Base-by-base conservation (phyloP, 1,284 basidiomycete genomes). In the Cryptococcus sp. region DNA sequence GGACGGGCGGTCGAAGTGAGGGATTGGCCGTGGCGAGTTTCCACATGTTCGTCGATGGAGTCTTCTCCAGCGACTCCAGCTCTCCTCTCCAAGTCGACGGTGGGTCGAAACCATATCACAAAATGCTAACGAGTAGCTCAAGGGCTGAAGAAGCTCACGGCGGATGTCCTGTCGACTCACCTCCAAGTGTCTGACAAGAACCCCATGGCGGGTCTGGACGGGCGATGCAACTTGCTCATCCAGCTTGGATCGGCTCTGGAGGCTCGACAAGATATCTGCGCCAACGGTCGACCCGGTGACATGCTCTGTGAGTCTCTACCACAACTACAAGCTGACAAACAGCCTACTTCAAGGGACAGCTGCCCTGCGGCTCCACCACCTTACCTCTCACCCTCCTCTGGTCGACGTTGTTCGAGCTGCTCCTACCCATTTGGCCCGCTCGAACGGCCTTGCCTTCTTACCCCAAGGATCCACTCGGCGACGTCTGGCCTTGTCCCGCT, bases 11-110 rank as follows among this genome's bases (percentile, higher is more conserved):
- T 18, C 76, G 93, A 41, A 89, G 86, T 1, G 93, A 97, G 67
- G 93, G 92, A 0, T 76, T 97, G n/a, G 93, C 86, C 0, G 85
- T 97, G 4, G 93, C 91, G 0, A 90, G 86, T 60, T 75, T 90
- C 42, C 82, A 89, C 65, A 95, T 97, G 89, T 97, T 95, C 60
- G 71, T 79, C 43, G 69, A 76, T 5, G 93, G 93, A 1, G 72
- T 89, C 44, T 97, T 95, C 72, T 88, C 86, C 7, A 78, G 82
- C n/a, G 77, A 80, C 55, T 60, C 62, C 9, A 66, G 69, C 0
- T 80, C 87, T 56, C 85, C 84, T 12, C 78, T 80, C 65, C 79
- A 79, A 47, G 91, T 89, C 1, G 87, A 93, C 71, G 85, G 89
- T 91, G 64, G 51, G 72, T 32, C 25, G 12, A 28, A 28, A n/a